These are phyloP conservation scores for Stramenopiles sp. DNA, from an alignment of 352 stramenopile species.

Conservation along the genomic window DNA sequence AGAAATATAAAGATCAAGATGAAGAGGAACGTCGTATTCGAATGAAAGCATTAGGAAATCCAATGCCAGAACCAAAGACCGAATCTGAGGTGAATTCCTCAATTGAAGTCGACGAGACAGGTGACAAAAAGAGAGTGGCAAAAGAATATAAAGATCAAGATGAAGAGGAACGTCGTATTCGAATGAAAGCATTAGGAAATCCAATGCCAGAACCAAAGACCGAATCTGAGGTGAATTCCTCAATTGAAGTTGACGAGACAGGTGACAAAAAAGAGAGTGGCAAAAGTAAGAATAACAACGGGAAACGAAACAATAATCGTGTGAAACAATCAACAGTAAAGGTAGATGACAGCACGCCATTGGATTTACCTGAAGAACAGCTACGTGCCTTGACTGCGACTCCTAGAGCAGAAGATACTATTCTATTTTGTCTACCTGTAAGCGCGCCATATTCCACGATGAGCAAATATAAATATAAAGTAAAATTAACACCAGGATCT, in stretches of 20 bases:
- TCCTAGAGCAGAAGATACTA: slow-evolving; percentile 45
- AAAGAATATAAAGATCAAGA: slow-evolving; percentile 89
- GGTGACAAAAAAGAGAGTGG: not conserved
- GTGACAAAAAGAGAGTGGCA: slow-evolving; percentile 38
- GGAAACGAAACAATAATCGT: slow-evolving; percentile 18
- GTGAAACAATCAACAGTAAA: slow-evolving; percentile 33
- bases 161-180: slow-evolving; percentile 71
- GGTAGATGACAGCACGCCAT: slow-evolving; percentile 44
- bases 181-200: slow-evolving; percentile 67
- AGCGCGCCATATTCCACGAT: slow-evolving; percentile 62
- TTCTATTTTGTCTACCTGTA: slow-evolving; percentile 66
- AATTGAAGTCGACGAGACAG: not conserved
- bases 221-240: not conserved
- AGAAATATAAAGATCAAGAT: slow-evolving; percentile 87
- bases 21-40: slow-evolving; percentile 74
- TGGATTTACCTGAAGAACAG: slow-evolving; percentile 23
- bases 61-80: slow-evolving; percentile 14
- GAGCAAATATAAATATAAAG: slow-evolving; percentile 66
- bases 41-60: slow-evolving; percentile 64
- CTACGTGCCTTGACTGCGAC: slow-evolving; percentile 39
- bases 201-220: slow-evolving; percentile 22
- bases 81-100: not conserved
- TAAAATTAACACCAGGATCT: slow-evolving; percentile 62
- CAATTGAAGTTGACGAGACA: slow-evolving; percentile 14
- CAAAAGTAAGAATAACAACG: not conserved